Conservation (phyloP, 768 basidiomycete genomes). For the Lactifluus echinatus region DNA sequence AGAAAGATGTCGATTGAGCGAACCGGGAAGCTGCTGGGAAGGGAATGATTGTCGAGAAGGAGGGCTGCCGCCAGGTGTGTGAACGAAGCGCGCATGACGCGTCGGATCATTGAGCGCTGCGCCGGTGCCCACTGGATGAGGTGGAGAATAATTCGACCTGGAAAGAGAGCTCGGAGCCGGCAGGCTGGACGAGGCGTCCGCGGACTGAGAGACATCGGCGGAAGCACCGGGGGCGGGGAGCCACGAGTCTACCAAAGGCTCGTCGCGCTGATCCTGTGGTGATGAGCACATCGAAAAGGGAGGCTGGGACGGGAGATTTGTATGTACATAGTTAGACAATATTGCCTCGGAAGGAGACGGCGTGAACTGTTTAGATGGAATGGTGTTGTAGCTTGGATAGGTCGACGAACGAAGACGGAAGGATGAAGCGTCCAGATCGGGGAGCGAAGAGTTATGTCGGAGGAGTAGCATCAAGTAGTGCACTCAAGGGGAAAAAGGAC, state of each 20-base stretch:
- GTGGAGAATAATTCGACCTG: not conserved
- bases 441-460: constrained; percentile 13
- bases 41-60: constrained; percentile 1
- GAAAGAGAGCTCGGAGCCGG: not conserved
- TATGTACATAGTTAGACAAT: constrained; percentile 17
- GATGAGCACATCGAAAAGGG: constrained; percentile 13
- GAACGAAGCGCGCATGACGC: constrained; percentile 14
- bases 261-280: constrained; percentile 15
- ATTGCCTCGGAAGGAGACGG: constrained; percentile 15
- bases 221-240: not conserved
- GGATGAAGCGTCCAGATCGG: constrained; percentile 17
- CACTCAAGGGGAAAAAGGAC: constrained; percentile 18
- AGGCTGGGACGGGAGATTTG: constrained; percentile 8
- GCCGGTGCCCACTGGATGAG: not conserved
- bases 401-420: constrained; percentile 13
- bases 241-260: constrained; percentile 12
- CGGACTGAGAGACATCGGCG: constrained; percentile 9
- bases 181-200: not conserved
- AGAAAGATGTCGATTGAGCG: constrained; percentile 9
- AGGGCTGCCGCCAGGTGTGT: constrained; percentile 1
- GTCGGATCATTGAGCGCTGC: not conserved
- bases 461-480: constrained; percentile 17
- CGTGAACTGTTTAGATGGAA: constrained; percentile 16
- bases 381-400: constrained; percentile 19
- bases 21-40: not conserved